Base-by-base conservation (phyloP, 805 yeast species). In the Groenewaldozyma salmanticensis region DNA sequence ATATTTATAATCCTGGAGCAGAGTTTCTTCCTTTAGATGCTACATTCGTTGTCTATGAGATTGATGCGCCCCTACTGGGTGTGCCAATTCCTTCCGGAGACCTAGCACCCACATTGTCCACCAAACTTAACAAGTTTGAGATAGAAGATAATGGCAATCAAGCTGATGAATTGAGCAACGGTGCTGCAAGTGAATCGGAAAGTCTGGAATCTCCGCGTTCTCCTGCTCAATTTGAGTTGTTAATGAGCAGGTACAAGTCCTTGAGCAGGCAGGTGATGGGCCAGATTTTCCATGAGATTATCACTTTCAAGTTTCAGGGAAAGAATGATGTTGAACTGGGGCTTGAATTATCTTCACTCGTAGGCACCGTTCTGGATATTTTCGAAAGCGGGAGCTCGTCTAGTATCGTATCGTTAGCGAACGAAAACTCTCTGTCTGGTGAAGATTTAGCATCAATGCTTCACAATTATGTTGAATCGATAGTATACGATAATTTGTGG, bases 401-500 rank as follows among this genome's bases (percentile, higher is more conserved):
- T 3, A 36, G 45, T n/a, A 47, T 58, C 21, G 44, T 46, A n/a
- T 31, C 49, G 3, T 44, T 60, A 42, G 54, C 56, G 2, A 35
- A 39, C 5, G 55, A 57, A 15, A 39, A 51, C 16, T 51, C 46
- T 16, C 42, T 58, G n/a, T 44, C 47, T 2, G 59, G 58, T 5
- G 59, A 54, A 1, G 64, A 60, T 19, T 39, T 59, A 76, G 47
- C 73, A 67, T 48, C 67, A 66, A 43, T 64, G 76, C 35, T 86
- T 1, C 80, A 77, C 51, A 76, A 75, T 41, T 84, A 84, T 50
- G 78, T 84, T 13, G 96, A 88, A 51, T 51, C 69, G 45, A 77
- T 77, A 42, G 57, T 85, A 24, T 81, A 77, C 51, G 81, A 75
- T 47, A 74, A 71, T 45, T 54, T 86, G 4, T 83, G 95, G 92